A percentile compares a stretch with the other conserved stretches of the same genome.
Conservation (phyloP, 1,139 yeast genomes). For the Yamadazyma epiphylla region DNA sequence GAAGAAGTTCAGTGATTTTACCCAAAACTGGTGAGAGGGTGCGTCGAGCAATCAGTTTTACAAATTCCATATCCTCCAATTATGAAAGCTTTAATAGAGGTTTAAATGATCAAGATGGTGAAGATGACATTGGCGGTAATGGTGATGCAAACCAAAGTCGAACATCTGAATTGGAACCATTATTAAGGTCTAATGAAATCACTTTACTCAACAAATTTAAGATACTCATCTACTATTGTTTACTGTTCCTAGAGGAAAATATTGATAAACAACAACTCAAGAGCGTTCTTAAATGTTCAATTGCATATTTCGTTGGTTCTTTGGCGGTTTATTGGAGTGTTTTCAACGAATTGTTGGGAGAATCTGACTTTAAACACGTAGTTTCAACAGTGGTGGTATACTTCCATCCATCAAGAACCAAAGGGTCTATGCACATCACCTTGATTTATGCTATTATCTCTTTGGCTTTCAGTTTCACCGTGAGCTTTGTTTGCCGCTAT, state of each 20-base stretch:
- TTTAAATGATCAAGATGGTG: slow-evolving; percentile 14
- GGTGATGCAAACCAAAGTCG: slow-evolving; percentile 1
- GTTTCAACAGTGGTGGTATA: slow-evolving; percentile 82
- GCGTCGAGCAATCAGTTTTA: slow-evolving; percentile 26
- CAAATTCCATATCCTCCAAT: slow-evolving; percentile 6
- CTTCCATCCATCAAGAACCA: slow-evolving; percentile 77
- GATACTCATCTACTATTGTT: slow-evolving; percentile 3
- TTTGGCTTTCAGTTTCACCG: slow-evolving; percentile 51
- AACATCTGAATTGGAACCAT: slow-evolving; percentile 4
- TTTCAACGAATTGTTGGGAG: slow-evolving; percentile 55
- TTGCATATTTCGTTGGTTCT: slow-evolving; percentile 72
- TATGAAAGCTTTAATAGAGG: slow-evolving; percentile 4
- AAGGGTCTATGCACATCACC: slow-evolving; percentile 80
- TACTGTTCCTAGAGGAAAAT: slow-evolving; percentile 3
- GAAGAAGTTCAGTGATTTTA: slow-evolving; percentile 37
- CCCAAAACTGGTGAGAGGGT: slow-evolving; percentile 41
- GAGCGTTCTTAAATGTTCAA: slow-evolving; percentile 58
- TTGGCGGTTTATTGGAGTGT: slow-evolving; percentile 67
- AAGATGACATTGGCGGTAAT: slow-evolving; percentile 6
- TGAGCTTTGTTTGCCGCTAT: slow-evolving; percentile 53
- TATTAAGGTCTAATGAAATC: slow-evolving; percentile 2
- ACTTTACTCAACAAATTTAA: slow-evolving; percentile 7
- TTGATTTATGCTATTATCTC: slow-evolving; percentile 57
- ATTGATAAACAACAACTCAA: slow-evolving; percentile 18
- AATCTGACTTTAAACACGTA: slow-evolving; percentile 73